Base-by-base conservation (phyloP, 2,329 filamentous ascomycete species). In the Neurospora sp. region DNA sequence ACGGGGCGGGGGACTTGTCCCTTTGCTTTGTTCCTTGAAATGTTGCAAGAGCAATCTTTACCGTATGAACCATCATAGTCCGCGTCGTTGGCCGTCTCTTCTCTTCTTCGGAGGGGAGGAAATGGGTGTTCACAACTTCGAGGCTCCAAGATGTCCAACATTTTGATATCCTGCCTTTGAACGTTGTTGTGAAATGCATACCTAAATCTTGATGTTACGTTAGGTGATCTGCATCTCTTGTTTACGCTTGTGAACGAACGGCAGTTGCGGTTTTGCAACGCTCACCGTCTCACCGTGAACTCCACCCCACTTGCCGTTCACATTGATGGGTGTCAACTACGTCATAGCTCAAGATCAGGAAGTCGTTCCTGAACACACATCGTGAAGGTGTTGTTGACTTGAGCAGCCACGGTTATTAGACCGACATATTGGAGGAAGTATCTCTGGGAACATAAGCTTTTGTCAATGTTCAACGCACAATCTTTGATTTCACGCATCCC, bases 81-180 rank as follows among this genome's bases (percentile, higher is more conserved):
- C 77, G 70, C 77, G 77, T 69, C 75, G 74, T 75, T 73, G 71
- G 69, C 70, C 71, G 73, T 73, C 69, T 73, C 52, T 28, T 52
- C 71, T 62, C 52, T 46, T 68, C 46, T 52, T 52, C 19, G 23
- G 46, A 15, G 11, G 46, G 46, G 23, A 23, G 33, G 68, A 66
- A 23, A 66, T 37, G 23, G 46, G 28, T 17, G 12, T 72, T 72
- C 69, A 77, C 76, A 73, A 74, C 73, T 76, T 74, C 74, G 77
- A 75, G 77, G 77, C 77, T 79, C 77, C 77, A 74, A 75, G 74
- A 72, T 74, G 71, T 77, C 76, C 77, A 67, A 78, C 75, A 78
- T 75, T 46, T 70, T 46, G 12, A 62, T 36, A 62, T 62, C 6
- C 4, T 62, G 46, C 46, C 17, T 62, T 15, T 33, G 52, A 33